phyloP scores from a whole-genome alignment of 805 yeast genomes.

The Metschnikowia santaceciliae region DNA sequence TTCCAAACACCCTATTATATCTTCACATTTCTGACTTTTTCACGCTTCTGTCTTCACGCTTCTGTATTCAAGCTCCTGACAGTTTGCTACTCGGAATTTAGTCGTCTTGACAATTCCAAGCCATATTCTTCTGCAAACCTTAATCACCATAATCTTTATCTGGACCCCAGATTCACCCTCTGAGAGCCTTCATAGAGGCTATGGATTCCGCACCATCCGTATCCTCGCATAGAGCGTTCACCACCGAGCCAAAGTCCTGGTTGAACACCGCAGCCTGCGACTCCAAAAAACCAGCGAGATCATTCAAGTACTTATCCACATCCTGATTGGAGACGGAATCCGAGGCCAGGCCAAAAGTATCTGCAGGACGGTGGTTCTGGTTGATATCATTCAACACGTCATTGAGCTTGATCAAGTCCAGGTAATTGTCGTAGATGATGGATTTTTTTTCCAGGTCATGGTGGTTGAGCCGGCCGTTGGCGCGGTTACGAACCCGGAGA shows the following conservation, averaged over 20 bases:
- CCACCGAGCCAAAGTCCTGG: slow-evolving; percentile 15
- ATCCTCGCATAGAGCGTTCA: slow-evolving; percentile 5
- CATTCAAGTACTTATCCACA: slow-evolving; percentile 10
- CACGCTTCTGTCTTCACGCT: too few species aligned
- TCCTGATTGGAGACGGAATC: slow-evolving; percentile 7
- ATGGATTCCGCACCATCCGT: slow-evolving; percentile 11
- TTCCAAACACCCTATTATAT: too few species aligned
- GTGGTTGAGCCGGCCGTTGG: slow-evolving; percentile 42
- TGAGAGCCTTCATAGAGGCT: slow-evolving; percentile 13
- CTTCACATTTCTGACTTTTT: too few species aligned
- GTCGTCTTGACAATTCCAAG: not conserved
- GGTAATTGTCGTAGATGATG: slow-evolving; percentile 71
- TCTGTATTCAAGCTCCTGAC: too few species aligned
- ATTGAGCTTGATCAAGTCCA: slow-evolving; percentile 65
- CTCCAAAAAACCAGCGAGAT: slow-evolving; percentile 7
- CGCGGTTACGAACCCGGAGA: slow-evolving; percentile 13
- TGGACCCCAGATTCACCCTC: not conserved
- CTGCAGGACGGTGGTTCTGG: not conserved
- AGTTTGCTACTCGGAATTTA: too few species aligned
- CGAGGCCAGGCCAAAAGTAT: slow-evolving; percentile 4
- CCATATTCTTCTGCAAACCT: not conserved
- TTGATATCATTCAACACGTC: slow-evolving; percentile 39
- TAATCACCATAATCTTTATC: not conserved
- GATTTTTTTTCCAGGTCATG: slow-evolving; percentile 63
- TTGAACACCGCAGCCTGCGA: slow-evolving; percentile 14